phyloP scores from a whole-genome alignment of 148 eudicot genomes.

The Spergularia bocconei region DNA sequence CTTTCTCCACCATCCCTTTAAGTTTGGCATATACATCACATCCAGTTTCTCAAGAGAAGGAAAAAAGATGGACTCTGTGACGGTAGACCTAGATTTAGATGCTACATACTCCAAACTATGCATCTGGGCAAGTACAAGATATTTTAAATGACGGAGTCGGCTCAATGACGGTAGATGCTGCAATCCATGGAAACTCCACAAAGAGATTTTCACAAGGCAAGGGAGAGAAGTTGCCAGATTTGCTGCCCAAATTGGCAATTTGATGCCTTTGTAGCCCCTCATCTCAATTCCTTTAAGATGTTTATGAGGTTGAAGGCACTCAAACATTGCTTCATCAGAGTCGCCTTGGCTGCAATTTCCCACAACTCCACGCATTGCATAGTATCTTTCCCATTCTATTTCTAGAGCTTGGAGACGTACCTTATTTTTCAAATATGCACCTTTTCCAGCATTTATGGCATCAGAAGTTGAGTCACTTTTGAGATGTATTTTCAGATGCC shows the following conservation, averaged over 20 bases:
- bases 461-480: background rate
- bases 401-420: background rate
- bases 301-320: background rate
- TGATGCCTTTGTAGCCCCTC: background rate
- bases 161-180: slow-evolving; percentile 4
- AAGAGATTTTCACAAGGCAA: background rate
- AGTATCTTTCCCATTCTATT: background rate
- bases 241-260: background rate
- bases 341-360: background rate
- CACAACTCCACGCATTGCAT: background rate
- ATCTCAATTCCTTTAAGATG: background rate
- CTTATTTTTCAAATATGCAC: background rate
- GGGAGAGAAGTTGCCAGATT: slow-evolving; percentile 9
- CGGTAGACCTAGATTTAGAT: no score
- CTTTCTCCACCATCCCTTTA: slow-evolving; percentile 25
- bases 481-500: background rate
- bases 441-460: background rate
- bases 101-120: slow-evolving; percentile 7
- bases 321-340: slow-evolving; percentile 6
- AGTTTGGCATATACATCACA: background rate
- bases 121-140: background rate
- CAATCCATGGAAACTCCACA: background rate
- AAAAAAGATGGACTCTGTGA: background rate
- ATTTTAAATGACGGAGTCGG: slow-evolving; percentile 9
- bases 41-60: slow-evolving; percentile 16